These are phyloP conservation scores for Sphenostylis stenocarpa DNA, from an alignment of 306 rosid genomes.

Conservation along the genomic window DNA sequence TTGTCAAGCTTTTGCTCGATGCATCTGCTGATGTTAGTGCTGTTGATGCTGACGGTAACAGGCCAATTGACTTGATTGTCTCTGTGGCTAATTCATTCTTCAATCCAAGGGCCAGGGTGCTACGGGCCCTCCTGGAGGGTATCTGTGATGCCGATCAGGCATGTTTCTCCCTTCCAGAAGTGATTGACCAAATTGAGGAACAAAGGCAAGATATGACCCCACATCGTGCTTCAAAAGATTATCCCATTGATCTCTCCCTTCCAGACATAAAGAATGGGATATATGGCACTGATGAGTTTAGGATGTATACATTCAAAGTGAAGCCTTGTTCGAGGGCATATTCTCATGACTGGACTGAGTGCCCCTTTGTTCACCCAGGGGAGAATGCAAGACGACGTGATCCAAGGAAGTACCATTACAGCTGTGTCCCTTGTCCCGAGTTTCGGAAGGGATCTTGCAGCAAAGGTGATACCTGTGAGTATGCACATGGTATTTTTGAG, in stretches of 20 bases:
- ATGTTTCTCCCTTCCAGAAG: constrained; percentile 31
- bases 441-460: constrained; percentile 77
- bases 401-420: constrained; percentile 76
- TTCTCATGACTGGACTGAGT: constrained; percentile 96
- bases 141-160: constrained; percentile 31
- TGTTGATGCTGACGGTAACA: constrained; percentile 59
- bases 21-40: constrained; percentile 60
- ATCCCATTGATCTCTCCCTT: constrained; percentile 77
- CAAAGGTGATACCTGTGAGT: constrained; percentile 80
- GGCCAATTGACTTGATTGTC: constrained; percentile 60
- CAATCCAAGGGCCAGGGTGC: constrained; percentile 44
- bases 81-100: constrained; percentile 32
- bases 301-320: constrained; percentile 89
- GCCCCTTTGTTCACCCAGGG: constrained; percentile 93
- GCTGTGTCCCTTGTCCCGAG: constrained; percentile 90
- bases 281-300: constrained; percentile 81
- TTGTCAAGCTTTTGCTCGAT: constrained; percentile 66
- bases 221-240: constrained; percentile 52
- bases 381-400: constrained; percentile 92
- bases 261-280: constrained; percentile 87
- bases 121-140: constrained; percentile 53
- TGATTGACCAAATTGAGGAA: constrained; percentile 38
- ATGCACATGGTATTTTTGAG: constrained; percentile 93
- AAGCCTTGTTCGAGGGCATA: constrained; percentile 95
- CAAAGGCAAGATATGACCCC: constrained; percentile 42